Evolutionary conservation across 495 filamentous ascomycete species (phyloP), one percentile per base, ranked within the genome.

Genomic region (Hypomontagnella monticulosa): DNA sequence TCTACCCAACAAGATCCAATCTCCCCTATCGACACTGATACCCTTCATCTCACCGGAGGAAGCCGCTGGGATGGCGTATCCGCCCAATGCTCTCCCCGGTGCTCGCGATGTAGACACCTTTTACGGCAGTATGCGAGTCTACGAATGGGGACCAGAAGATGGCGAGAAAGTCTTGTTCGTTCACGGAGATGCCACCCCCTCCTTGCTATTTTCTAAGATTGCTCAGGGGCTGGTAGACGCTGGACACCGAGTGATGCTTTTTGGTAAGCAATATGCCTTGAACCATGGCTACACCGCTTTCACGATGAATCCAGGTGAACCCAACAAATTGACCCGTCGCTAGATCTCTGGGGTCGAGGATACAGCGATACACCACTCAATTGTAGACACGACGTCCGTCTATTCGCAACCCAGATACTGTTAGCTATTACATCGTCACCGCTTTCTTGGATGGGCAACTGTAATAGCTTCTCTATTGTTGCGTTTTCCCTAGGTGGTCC

Each of bases 401-500:
- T 97, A 2, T 97, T 91, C 75, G 81, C 84, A 16, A 84, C 85
- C 3, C 87, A 93, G 74, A 90, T 93, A 32, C 76, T 92, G 36
- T 77, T 89, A 41, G 88, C 83, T 14, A 77, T 95, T 19, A 75
- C 83, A 18, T 91, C 91, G 1, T 92, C 89, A 1, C 80, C 83
- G 2, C 73, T 92, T 18, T 72, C 85, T 40, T 92, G 90, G 90
- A 84, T 83, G 19, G 84, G 83, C 18, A n/a, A 37, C 27, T 77
- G 78, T 9, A 78, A 73, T 11, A 79, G 79, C 61, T 91, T 96
- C 77, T 82, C 81, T n/a, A 71, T 97, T 0, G 75, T 93, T 33
- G 93, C 92, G 2, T 97, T 93, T 75, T 92, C 89, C 2, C 81
- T 97, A 0, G 92, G 93, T 23, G 93, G 93, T 46, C 89, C 90